phyloP scores from a whole-genome alignment of 169 alveolate species.

The Plasmodium vivax region DNA sequence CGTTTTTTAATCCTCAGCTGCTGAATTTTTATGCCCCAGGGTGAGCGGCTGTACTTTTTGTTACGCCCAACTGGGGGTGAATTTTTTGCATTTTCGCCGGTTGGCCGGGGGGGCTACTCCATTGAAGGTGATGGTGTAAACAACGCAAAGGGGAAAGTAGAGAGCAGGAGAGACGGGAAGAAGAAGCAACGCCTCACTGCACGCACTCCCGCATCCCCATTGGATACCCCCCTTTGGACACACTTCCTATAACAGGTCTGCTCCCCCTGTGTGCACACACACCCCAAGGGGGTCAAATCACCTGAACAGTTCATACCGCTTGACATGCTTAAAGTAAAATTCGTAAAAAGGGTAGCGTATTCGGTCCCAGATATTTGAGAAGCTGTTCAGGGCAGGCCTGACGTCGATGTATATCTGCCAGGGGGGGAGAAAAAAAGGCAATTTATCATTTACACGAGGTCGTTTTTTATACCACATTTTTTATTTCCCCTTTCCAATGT shows the following conservation, averaged over 20 bases:
- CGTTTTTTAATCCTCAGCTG: background rate
- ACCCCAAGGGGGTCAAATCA: background rate
- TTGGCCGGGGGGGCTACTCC: background rate
- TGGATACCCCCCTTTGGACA: background rate
- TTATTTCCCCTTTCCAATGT: background rate
- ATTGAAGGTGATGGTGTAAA: background rate
- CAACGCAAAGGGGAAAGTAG: background rate
- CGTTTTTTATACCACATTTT: background rate
- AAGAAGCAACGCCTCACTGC: background rate
- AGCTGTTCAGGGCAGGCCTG: slow-evolving; percentile 85
- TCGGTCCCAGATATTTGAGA: slow-evolving; percentile 79
- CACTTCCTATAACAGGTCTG: background rate
- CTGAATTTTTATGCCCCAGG: no score
- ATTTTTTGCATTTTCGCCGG: background rate
- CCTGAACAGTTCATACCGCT: slow-evolving; percentile 28
- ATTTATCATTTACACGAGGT: background rate
- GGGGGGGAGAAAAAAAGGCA: background rate
- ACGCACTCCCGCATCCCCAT: background rate
- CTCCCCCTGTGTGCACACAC: no score
- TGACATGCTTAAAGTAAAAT: slow-evolving; percentile 40
- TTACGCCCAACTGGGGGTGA: background rate
- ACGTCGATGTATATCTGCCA: slow-evolving; percentile 83
- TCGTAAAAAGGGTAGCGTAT: slow-evolving; percentile 75
- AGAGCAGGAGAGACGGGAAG: background rate
- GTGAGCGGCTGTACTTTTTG: background rate